phyloP scores from a whole-genome alignment of 352 stramenopile genomes.

The Phytophthora sansomeana region DNA sequence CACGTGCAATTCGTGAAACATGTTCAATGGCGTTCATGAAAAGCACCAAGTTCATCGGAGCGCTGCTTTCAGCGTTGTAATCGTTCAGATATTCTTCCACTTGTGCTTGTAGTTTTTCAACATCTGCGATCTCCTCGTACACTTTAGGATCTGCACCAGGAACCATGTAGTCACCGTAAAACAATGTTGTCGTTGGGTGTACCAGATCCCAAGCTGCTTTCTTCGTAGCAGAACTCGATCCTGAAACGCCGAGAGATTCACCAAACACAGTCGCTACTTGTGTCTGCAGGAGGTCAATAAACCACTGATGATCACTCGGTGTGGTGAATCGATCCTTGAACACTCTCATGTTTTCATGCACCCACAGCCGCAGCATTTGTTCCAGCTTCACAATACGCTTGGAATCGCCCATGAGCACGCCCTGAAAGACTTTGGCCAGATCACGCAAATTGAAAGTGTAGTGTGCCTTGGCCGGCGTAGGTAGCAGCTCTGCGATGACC shows the following conservation, averaged over 20 bases:
- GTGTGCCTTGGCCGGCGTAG: constrained; percentile 86
- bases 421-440: constrained; percentile 89
- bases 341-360: constrained; percentile 89
- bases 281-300: constrained; percentile 69
- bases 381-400: constrained; percentile 80
- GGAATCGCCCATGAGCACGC: constrained; percentile 82
- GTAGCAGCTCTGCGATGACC: constrained; percentile 79
- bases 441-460: constrained; percentile 93
- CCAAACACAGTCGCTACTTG: constrained; percentile 70
- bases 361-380: constrained; percentile 77
- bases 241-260: constrained; percentile 42
- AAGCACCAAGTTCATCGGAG: constrained; percentile 90
- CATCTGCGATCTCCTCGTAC: constrained; percentile 92
- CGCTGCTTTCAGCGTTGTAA: constrained; percentile 89
- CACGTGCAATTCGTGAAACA: constrained; percentile 81
- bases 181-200: constrained; percentile 60
- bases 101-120: constrained; percentile 81
- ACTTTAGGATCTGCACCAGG: constrained; percentile 90
- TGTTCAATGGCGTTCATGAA: constrained; percentile 92
- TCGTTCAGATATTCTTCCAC: constrained; percentile 90
- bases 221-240: constrained; percentile 32
- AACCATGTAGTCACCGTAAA: constrained; percentile 95
- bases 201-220: constrained; percentile 69
- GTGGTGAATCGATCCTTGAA: constrained; percentile 91
- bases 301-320: constrained; percentile 77